phyloP scores from a whole-genome alignment of 768 basidiomycete genomes.

The Sporobolomyces roseus region DNA sequence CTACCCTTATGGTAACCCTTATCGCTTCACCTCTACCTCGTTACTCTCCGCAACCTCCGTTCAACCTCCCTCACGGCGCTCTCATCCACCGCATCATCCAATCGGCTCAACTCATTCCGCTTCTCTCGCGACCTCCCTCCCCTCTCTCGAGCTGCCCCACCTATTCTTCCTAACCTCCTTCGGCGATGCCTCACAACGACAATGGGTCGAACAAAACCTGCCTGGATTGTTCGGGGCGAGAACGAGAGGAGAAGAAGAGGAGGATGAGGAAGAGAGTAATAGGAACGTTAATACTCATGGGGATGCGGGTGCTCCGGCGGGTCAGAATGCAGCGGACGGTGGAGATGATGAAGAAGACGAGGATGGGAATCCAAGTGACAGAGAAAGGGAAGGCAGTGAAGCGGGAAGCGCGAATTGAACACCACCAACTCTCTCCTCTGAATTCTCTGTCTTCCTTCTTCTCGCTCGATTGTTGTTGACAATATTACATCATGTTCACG shows the following conservation, averaged over 20 bases:
- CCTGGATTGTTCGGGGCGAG: constrained; percentile 11
- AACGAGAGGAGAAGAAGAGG: constrained; percentile 11
- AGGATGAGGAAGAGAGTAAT: constrained; percentile 22
- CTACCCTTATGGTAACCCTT: constrained; percentile 45
- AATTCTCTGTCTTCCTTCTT: too few species aligned
- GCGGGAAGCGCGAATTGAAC: too few species aligned
- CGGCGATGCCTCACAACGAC: constrained; percentile 23
- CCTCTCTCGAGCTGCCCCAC: constrained; percentile 22
- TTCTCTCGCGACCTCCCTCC: constrained; percentile 29
- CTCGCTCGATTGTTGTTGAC: too few species aligned
- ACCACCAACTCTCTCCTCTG: too few species aligned
- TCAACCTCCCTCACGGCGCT: neutral
- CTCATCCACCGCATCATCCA: constrained; percentile 3
- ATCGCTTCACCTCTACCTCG: constrained; percentile 27
- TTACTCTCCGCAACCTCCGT: neutral
- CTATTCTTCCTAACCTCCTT: constrained; percentile 28
- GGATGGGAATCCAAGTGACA: neutral
- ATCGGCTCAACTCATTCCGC: constrained; percentile 9
- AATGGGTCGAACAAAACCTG: constrained; percentile 25
- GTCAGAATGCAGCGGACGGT: constrained; percentile 37
- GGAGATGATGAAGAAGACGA: constrained; percentile 9
- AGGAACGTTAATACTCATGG: constrained; percentile 16
- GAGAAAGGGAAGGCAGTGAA: neutral
- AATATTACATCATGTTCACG: too few species aligned
- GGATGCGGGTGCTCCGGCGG: constrained; percentile 31